Evolutionary conservation across 2,329 filamentous ascomycete species (phyloP).

Genomic region (Colletotrichum sp.): DNA sequence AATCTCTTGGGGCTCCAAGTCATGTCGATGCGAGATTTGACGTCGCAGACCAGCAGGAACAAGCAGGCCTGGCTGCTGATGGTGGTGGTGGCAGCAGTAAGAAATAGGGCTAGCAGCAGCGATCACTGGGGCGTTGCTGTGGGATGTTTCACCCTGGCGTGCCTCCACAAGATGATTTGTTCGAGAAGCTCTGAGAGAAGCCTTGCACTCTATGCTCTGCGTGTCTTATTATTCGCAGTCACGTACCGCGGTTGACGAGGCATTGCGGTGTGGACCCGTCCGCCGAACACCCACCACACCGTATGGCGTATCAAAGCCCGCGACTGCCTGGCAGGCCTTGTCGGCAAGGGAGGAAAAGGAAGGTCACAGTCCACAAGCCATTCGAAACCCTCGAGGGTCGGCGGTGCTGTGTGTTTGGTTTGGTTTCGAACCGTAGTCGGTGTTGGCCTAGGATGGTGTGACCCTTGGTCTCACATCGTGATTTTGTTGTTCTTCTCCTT

Average conservation of each 20-base stretch:
- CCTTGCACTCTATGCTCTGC: background rate
- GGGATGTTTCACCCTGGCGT: constrained; percentile 4
- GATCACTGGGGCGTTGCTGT: background rate
- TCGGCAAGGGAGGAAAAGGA: background rate
- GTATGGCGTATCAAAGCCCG: background rate
- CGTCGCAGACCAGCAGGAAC: background rate
- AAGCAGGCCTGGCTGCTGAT: background rate
- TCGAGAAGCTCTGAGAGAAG: constrained; percentile 14
- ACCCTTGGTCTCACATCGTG: constrained; percentile 5
- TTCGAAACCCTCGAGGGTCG: background rate
- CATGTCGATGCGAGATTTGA: background rate
- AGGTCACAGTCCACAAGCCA: background rate
- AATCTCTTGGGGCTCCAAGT: background rate
- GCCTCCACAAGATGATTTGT: constrained; percentile 5
- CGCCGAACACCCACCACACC: background rate
- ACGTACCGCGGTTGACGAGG: background rate
- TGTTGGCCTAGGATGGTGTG: background rate
- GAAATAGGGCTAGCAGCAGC: background rate
- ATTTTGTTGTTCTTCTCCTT: background rate
- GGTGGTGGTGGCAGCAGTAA: background rate
- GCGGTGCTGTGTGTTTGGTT: background rate
- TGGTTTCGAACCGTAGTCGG: constrained; percentile 8
- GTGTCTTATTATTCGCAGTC: background rate
- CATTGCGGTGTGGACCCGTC: background rate
- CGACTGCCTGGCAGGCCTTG: background rate